Evolutionary conservation across 2,329 filamentous ascomycete species (phyloP).

Genomic region (Ceratocystis alfenasii): DNA sequence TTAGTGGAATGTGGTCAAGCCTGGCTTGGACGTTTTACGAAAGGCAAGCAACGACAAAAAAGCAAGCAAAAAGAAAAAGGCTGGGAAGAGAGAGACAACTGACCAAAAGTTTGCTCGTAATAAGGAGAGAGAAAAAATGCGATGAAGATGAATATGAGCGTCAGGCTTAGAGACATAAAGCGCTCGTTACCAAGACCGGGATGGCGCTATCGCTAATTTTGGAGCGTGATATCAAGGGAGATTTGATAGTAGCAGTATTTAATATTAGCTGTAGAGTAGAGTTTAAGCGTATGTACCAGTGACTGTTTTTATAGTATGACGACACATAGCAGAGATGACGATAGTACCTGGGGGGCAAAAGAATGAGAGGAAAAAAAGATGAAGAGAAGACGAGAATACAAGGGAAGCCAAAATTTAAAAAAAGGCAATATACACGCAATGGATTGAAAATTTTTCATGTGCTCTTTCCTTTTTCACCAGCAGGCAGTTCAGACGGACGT

Average conservation of each 20-base stretch:
- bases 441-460: not conserved
- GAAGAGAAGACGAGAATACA: not conserved
- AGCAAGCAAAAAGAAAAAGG: not conserved
- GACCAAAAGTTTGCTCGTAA: not conserved
- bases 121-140: not conserved
- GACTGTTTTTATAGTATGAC: not conserved
- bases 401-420: not conserved
- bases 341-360: not conserved
- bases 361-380: not conserved
- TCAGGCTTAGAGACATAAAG: not conserved
- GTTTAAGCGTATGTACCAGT: not conserved
- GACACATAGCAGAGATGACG: not conserved
- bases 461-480: not conserved
- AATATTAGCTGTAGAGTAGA: not conserved
- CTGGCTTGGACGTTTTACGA: constrained; percentile 2
- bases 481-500: no score
- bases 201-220: not conserved
- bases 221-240: constrained; percentile 1
- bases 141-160: not conserved
- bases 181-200: not conserved
- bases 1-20: not conserved
- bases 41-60: not conserved
- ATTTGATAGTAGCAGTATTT: not conserved
- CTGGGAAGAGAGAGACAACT: not conserved
- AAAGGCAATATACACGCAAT: not conserved